These are phyloP conservation scores for Fraxinus xanthoxyloides DNA, from an alignment of 305 asterid genomes.

Conservation along the genomic window DNA sequence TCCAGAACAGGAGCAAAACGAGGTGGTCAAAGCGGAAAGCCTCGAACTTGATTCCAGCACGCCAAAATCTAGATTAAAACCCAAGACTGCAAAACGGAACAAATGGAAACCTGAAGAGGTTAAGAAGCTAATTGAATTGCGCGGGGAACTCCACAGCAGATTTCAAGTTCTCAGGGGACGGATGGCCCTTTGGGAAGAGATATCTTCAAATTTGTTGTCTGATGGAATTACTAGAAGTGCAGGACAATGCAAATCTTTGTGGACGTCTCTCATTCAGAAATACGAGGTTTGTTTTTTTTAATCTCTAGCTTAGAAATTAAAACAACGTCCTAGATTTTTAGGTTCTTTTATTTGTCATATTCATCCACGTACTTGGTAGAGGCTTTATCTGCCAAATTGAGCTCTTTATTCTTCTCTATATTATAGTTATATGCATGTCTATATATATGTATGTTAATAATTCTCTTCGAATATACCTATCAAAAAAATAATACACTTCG, in stretches of 20 bases:
- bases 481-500: background rate
- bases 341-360: conserved; percentile 9
- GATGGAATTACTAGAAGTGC: conserved; percentile 77
- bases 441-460: background rate
- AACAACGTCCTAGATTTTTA: background rate
- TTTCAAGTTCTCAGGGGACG: conserved; percentile 91
- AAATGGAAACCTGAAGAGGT: conserved; percentile 94
- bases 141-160: conserved; percentile 78
- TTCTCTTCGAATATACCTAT: background rate
- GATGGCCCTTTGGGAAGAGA: conserved; percentile 98
- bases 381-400: background rate
- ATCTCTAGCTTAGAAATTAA: background rate
- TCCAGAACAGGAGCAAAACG: conserved; percentile 34
- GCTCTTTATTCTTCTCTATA: background rate
- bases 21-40: conserved; percentile 33
- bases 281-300: conserved; percentile 62
- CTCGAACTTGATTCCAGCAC: conserved; percentile 40
- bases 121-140: conserved; percentile 68
- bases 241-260: conserved; percentile 90
- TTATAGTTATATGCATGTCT: background rate
- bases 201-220: conserved; percentile 61
- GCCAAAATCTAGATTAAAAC: conserved; percentile 43
- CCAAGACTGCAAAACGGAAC: conserved; percentile 62
- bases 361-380: background rate
- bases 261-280: conserved; percentile 95